Base-by-base conservation (phyloP, 148 eudicot species). In the Spergularia bocconei region DNA sequence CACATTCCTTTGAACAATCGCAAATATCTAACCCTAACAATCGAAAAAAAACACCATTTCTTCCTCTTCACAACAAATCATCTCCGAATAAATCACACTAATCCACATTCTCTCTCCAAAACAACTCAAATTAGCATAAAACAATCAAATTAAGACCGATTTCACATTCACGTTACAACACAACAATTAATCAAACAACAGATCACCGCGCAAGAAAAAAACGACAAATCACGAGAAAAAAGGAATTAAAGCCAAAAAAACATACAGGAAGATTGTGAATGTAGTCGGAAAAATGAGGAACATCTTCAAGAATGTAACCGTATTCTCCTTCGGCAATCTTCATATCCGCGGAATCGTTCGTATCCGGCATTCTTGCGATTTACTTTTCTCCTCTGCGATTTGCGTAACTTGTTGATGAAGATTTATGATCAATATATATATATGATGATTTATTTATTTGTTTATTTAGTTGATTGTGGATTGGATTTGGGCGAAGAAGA, bases 241-340 rank as follows among this genome's bases (percentile, higher is more conserved):
- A 62, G 56, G 63, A 16, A 84, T 63, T 17, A 67, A 41, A 58
- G 7, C n/a, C 2, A 29, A 29, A 70, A 53, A 19, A 38, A 60
- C 79, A 16, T 86, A 91, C 97, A 75, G 87, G 85, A 58, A 91
- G 93, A 84, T 87, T 55, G 19, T 85, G 76, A 13, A 91, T 86
- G 78, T 91, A 91, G 87, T 91, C 97, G 61, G 74, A 75, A 77
- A 91, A 81, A 75, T 91, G 97, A 85, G 97, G 97, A 74, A 91
- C 93, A 65, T 91, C 97, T 82, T 91, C 86, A 50, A 91, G 91
- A 11, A 91, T 80, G 50, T 86, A 91, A 12, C 97, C 97, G 48
- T 57, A 69, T 19, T 83, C 85, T 47, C 97, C 97, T 4, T 67
- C 36, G 20, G 73, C 80, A 13, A 89, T 78, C 84, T 89, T 91